Percentiles rank a stretch among this genome's conserved stretches.
phyloP scores from a whole-genome alignment of 164 flowering plant genomes.

The Stephania cephalantha region DNA sequence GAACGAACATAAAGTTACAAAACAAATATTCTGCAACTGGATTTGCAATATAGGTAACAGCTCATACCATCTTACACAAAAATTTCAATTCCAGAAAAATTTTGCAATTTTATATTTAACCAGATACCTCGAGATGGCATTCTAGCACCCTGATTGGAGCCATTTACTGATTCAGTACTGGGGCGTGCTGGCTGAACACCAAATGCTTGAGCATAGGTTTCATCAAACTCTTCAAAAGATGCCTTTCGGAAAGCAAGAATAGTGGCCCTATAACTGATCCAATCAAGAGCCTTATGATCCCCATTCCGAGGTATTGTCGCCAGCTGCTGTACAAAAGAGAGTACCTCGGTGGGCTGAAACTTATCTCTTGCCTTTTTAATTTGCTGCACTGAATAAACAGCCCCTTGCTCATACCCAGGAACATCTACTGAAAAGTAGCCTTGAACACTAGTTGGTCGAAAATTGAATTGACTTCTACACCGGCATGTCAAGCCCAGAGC shows the following conservation, averaged over 20 bases:
- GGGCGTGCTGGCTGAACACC: slow-evolving; percentile 48
- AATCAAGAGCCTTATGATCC: slow-evolving; percentile 33
- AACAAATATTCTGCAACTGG: too few relatives aligned
- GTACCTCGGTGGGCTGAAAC: slow-evolving; percentile 48
- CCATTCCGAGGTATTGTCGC: slow-evolving; percentile 41
- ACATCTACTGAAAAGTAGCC: slow-evolving; percentile 76
- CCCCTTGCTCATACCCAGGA: slow-evolving; percentile 57
- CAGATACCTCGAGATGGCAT: slow-evolving; percentile 48
- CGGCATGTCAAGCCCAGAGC: slow-evolving; percentile 65
- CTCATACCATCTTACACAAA: too few relatives aligned
- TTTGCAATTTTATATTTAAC: not conserved
- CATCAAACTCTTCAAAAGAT: slow-evolving; percentile 83
- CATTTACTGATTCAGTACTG: slow-evolving; percentile 16
- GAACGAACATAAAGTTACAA: too few relatives aligned
- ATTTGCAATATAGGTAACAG: too few relatives aligned
- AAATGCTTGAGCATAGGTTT: slow-evolving; percentile 93
- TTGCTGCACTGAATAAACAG: slow-evolving; percentile 54
- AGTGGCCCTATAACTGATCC: slow-evolving; percentile 47
- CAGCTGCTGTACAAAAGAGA: slow-evolving; percentile 53
- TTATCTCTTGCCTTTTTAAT: slow-evolving; percentile 55
- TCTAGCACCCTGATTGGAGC: slow-evolving; percentile 28
- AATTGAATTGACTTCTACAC: slow-evolving; percentile 62
- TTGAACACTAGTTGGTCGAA: slow-evolving; percentile 44
- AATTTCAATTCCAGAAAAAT: too few relatives aligned
- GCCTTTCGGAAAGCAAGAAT: slow-evolving; percentile 64